Base-by-base conservation (phyloP, 139 green algal genomes). In the Chlamydomonas sphaeroides region DNA sequence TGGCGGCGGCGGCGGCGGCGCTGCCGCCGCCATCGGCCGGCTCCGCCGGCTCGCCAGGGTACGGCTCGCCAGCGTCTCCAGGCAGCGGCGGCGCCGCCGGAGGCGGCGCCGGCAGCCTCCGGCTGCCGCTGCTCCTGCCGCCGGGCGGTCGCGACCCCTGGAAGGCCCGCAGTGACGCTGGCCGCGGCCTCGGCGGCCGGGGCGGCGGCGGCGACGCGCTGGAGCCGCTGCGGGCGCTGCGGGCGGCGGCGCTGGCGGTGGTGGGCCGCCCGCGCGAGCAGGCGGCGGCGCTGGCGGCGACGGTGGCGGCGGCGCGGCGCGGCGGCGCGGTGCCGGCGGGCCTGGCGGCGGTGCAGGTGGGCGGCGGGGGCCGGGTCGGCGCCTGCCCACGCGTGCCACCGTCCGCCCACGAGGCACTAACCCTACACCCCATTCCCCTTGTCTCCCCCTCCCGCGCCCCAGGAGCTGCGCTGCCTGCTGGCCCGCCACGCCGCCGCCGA, bases 191-290 rank as follows among this genome's bases (percentile, higher is more conserved):
- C 36, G 11, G 38, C 25, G 21, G 48, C 26, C 30, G 51, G 7
- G 35, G 35, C 35, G 33, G n/a, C 4, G 17, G 32, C 2, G 48
- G 15, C 32, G 71, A 63, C 49, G 68, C 56, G 62, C 84, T 72
- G 56, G 87, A 95, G 78, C 94, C 91, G 0, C 83, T 95, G 41
- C 84, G 93, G 63, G 86, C 83, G 67, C 59, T 91, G 67, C 91
- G 86, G 17, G 67, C 80, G 32, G 79, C 82, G 28, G 39, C 94
- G 39, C 79, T 94, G 56, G 49, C 78, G 63, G 78, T 56, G 78
- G 41, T 30, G 39, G 48, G 78, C 26, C 49, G 63, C 61, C 69
- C 68, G 57, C 57, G 59, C 11, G 59, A 80, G 59, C 59, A 70
- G 38, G 74, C 74, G 74, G 74, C 74, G 74, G 74, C 61, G 69